phyloP scores from a whole-genome alignment of 169 alveolate genomes.

The Besnoitia besnoiti region DNA sequence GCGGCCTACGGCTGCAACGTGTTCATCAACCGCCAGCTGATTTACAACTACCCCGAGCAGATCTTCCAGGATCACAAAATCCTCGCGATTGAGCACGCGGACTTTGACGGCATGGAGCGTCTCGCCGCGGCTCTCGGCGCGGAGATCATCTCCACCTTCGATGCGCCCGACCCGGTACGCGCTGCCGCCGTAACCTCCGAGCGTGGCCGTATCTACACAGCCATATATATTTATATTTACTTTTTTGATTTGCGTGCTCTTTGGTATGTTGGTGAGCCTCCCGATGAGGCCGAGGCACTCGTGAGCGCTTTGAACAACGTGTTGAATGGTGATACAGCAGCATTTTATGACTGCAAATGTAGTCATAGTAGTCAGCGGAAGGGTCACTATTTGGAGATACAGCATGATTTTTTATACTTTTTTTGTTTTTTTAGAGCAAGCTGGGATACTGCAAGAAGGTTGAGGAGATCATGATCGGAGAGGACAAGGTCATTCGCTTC shows the following conservation, averaged over 20 bases:
- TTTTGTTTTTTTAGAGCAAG: conserved; percentile 70
- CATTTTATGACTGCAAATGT: too few relatives aligned
- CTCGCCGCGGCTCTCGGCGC: conserved; percentile 97
- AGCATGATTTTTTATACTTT: too few relatives aligned
- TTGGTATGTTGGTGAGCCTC: too few relatives aligned
- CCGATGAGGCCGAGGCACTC: too few relatives aligned
- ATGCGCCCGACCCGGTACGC: conserved; percentile 91
- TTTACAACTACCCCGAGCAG: conserved; percentile 99
- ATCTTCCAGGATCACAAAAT: conserved; percentile 92
- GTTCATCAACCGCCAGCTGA: conserved; percentile 98
- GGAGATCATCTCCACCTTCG: conserved; percentile 98
- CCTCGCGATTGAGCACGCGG: conserved; percentile 99
- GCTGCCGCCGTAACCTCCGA: too few relatives aligned
- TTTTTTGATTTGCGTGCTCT: too few relatives aligned
- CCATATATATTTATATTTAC: too few relatives aligned
- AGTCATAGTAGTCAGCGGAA: too few relatives aligned
- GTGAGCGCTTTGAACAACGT: too few relatives aligned
- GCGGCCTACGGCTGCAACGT: conserved; percentile 97
- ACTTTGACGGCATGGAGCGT: conserved; percentile 99
- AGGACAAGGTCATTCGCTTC: conserved; percentile 96
- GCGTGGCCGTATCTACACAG: too few relatives aligned
- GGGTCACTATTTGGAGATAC: too few relatives aligned
- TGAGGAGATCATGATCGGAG: conserved; percentile 98
- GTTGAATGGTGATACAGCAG: too few relatives aligned
- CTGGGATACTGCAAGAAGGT: conserved; percentile 96